A percentile compares a stretch with the other conserved stretches of the same genome.
Evolutionary conservation across 2,329 filamentous ascomycete genomes (phyloP).

Genomic region (Pseudogymnoascus sp.): DNA sequence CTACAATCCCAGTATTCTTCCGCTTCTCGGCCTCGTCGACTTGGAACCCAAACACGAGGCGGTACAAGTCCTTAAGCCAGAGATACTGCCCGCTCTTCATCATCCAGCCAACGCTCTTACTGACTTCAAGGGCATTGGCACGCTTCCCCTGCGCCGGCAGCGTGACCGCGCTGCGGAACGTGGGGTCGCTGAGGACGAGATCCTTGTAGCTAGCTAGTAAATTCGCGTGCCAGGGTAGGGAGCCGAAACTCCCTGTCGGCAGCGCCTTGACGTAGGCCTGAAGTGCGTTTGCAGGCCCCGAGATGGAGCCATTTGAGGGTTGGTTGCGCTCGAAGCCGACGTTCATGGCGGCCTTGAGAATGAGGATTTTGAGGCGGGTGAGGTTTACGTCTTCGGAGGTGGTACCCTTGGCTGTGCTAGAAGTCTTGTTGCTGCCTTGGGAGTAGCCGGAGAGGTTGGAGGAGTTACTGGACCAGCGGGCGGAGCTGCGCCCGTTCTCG

Average conservation of each 20-base stretch:
- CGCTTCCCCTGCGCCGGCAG: constrained; percentile 50
- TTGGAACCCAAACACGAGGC: constrained; percentile 75
- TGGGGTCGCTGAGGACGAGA: constrained; percentile 64
- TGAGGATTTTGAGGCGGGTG: constrained; percentile 65
- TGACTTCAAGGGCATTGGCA: constrained; percentile 64
- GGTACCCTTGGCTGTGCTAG: constrained; percentile 64
- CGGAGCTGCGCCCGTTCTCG: constrained; percentile 49
- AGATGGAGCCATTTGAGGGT: constrained; percentile 29
- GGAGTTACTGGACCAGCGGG: constrained; percentile 73
- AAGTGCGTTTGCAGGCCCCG: constrained; percentile 38
- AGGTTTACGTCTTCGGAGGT: constrained; percentile 69
- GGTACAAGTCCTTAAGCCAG: constrained; percentile 76
- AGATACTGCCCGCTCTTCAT: constrained; percentile 61
- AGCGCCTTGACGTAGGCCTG: constrained; percentile 69
- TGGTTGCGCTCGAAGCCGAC: constrained; percentile 62
- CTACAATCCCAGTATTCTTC: constrained; percentile 53
- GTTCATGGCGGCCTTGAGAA: constrained; percentile 79
- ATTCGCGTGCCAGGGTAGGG: constrained; percentile 57
- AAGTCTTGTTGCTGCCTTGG: constrained; percentile 55
- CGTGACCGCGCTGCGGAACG: constrained; percentile 46
- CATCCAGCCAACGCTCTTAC: constrained; percentile 71
- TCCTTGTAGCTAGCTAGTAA: constrained; percentile 74
- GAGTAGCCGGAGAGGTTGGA: constrained; percentile 74
- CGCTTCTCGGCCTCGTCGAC: constrained; percentile 66
- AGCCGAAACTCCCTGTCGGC: constrained; percentile 70